A percentile compares a stretch with the other conserved stretches of the same genome.
These are phyloP conservation scores for Conoideocrella luteorostrata DNA, from an alignment of 2,329 filamentous ascomycete genomes.

Conservation along the genomic window DNA sequence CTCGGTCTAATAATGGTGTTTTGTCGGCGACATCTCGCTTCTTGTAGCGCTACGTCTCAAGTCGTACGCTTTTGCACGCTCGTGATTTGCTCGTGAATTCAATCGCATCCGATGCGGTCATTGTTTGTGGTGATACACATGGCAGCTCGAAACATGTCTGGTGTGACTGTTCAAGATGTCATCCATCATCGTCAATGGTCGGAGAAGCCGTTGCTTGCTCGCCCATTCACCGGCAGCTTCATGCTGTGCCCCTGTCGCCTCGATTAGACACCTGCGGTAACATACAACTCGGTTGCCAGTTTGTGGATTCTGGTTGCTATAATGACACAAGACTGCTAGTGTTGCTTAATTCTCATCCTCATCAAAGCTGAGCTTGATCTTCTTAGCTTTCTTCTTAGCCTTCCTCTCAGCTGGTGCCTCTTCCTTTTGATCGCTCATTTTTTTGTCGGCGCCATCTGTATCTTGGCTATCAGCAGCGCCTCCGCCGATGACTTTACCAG, in stretches of 20 bases:
- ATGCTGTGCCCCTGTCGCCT: too few relatives aligned
- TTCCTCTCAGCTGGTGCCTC: slow-evolving; percentile 24
- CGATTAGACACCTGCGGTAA: too few relatives aligned
- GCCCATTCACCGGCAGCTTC: too few relatives aligned
- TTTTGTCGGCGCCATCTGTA: slow-evolving; percentile 9
- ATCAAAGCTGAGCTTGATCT: slow-evolving; percentile 63
- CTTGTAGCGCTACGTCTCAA: too few relatives aligned
- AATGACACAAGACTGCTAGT: background rate
- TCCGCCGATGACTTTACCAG: slow-evolving; percentile 29
- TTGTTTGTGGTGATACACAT: slow-evolving; percentile 6
- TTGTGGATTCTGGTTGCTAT: background rate
- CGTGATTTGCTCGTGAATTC: background rate
- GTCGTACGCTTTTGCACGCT: too few relatives aligned
- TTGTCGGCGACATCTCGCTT: background rate
- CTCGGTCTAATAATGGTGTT: background rate
- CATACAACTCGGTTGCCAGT: too few relatives aligned
- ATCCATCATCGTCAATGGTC: too few relatives aligned
- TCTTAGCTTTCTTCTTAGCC: slow-evolving; percentile 50
- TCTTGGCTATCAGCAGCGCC: slow-evolving; percentile 21
- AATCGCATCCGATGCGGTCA: background rate
- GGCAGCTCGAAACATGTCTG: background rate
- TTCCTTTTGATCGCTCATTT: slow-evolving; percentile 11
- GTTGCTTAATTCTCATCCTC: slow-evolving; percentile 45
- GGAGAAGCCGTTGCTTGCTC: too few relatives aligned
- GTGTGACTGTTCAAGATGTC: slow-evolving; percentile 7